Evolutionary conservation across 495 filamentous ascomycete genomes (phyloP), one percentile per base, ranked within the genome.

Genomic region (Trichoderma gamsii): DNA sequence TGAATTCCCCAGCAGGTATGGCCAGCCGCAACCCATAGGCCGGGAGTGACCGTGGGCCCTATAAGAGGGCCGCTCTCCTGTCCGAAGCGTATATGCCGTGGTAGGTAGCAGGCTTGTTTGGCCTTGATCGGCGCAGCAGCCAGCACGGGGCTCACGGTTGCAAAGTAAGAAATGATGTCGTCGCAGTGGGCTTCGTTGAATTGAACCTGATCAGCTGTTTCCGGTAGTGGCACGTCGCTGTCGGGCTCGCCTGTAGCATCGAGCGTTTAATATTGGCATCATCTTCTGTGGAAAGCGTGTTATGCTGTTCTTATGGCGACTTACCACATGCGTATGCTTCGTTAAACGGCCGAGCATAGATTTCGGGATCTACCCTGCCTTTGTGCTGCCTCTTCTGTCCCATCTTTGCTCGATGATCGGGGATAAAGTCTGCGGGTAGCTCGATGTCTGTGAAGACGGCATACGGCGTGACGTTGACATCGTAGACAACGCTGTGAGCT

Each of bases 1-100:
- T 97, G 94, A 65, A 99, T 97, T 18, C 94, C 94, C 95, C 95
- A 98, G 77, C 95, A 98, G 4, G 92, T 97, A 79, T 99, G 95
- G 15, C 95, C 95, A 8, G 91, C 84, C 3, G 96, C 95, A 70
- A 99, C 79, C 74, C 92, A 87, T 44, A 97, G 72, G 0, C 96
- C 93, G 27, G 88, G 86, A 1, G 89, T 85, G 5, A 86, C 83
- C 27, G 93, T 92, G 70, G 85, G 78, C 1, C 92, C 95, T 41
- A 98, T 84, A 38, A 97, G 76, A 41, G 95, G 95, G 2, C 88
- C 89, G 23, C 73, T 72, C 66, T 85, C 83, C 43, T 81, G 77
- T 38, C 85, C 85, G 43, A 86, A 85, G 0, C 85, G 81, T 63
- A 82, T 83, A 69, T 82, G 82, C 32, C 88, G 88, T n/a, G 95